Base-by-base conservation (phyloP, 306 rosid species). In the Parietaria judaica region DNA sequence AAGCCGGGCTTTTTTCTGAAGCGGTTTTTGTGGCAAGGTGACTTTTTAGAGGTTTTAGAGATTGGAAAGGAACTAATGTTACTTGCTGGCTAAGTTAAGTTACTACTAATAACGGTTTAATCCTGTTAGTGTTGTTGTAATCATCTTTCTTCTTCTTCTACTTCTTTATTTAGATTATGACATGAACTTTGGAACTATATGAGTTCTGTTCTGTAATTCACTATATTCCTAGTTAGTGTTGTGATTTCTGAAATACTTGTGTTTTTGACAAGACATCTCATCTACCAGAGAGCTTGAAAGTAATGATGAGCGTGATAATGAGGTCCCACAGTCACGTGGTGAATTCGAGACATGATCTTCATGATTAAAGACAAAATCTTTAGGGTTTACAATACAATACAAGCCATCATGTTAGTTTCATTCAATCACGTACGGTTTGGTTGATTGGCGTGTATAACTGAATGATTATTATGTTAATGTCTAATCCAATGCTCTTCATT, bases 1-100 rank as follows among this genome's bases (percentile, higher is more conserved):
- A 13, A 91, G 98, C 63, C 72, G 98, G 63, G 98, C 98, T 67
- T 91, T 91, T 84, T 91, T 91, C 81, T 91, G 80, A 88, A 62
- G 70, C 60, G 6, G 31, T 23, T 45, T 8, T 49, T 49, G 14
- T 49, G 15, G 13, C 9, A 49, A 68, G 66, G 81, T 81, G 80
- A 81, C 84, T 77, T 62, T 49, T 49, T 10, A n/a, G 15, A 78
- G 86, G 72, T 70, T 74, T 79, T 80, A 75, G 80, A 74, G 17
- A 11, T 31, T 44, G 37, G 11, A 36, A 55, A 55, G 36, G 66
- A 70, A 60, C 78, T 78, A 80, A 72, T 81, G 45, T 72, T 63
- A 66, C 79, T 79, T 11, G 43, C 36, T 56, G 39, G 45, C 6
- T 34, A 76, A 74, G 56, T 11, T 34, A 76, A 74, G 56, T 76